A percentile compares a stretch with the other conserved stretches of the same genome.
Conservation (phyloP, 1,139 yeast species). For the Yamadazyma diospyri region DNA sequence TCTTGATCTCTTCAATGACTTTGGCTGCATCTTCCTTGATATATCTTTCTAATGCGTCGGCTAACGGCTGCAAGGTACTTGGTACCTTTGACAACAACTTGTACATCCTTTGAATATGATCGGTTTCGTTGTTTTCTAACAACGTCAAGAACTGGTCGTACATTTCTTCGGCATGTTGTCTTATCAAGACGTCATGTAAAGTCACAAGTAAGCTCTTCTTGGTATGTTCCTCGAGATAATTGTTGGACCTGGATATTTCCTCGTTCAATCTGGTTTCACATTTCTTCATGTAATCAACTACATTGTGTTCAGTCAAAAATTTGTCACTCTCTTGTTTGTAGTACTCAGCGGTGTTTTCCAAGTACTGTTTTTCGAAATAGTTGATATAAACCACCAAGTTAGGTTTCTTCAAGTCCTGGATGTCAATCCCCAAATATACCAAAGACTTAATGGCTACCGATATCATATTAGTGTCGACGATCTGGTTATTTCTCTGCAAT, state of each 20-base stretch:
- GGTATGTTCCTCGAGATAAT: constrained; percentile 84
- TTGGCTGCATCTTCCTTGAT: constrained; percentile 71
- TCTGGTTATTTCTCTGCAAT: constrained; percentile 75
- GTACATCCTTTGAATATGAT: constrained; percentile 79
- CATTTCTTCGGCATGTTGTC: constrained; percentile 73
- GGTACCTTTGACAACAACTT: constrained; percentile 71
- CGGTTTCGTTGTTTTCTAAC: constrained; percentile 71
- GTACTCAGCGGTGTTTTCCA: constrained; percentile 69
- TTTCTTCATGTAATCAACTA: constrained; percentile 85
- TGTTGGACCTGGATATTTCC: constrained; percentile 74
- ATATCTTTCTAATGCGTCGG: constrained; percentile 67
- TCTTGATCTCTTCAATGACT: constrained; percentile 63
- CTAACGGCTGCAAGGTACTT: constrained; percentile 71
- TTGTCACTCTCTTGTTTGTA: constrained; percentile 67
- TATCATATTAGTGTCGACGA: constrained; percentile 63
- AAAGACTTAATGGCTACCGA: constrained; percentile 80
- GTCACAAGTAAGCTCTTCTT: constrained; percentile 72
- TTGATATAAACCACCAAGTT: constrained; percentile 79
- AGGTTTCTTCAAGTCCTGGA: constrained; percentile 79
- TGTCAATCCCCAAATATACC: constrained; percentile 72
- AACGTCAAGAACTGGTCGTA: constrained; percentile 72
- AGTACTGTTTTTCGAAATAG: constrained; percentile 72
- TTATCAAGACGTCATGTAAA: constrained; percentile 72
- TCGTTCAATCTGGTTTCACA: constrained; percentile 81
- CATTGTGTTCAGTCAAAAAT: constrained; percentile 70